These are phyloP conservation scores for Sclerotinia minor DNA, from an alignment of 2,329 filamentous ascomycete species.

Conservation along the genomic window DNA sequence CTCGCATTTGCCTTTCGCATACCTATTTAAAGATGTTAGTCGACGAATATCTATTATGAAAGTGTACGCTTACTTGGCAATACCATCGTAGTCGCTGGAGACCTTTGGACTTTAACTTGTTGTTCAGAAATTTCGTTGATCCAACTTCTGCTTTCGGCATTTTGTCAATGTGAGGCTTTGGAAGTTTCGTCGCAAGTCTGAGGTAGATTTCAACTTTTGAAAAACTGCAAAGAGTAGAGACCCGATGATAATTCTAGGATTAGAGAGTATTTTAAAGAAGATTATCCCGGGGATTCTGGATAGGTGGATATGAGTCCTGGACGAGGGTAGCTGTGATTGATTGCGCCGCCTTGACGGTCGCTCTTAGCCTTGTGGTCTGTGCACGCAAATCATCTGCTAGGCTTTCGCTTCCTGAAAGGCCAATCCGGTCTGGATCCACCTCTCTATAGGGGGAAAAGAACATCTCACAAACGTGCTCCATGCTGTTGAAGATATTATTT, in stretches of 20 bases:
- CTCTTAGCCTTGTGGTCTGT: conserved; percentile 5
- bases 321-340: neutral
- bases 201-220: neutral
- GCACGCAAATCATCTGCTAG: neutral
- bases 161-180: conserved; percentile 42
- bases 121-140: conserved; percentile 84
- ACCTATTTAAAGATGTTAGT: conserved; percentile 50
- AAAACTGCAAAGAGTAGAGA: neutral
- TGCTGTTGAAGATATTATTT: no score
- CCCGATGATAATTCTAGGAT: neutral
- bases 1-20: conserved; percentile 74
- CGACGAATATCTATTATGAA: neutral
- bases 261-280: neutral
- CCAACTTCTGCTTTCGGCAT: conserved; percentile 95
- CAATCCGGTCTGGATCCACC: neutral
- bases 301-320: neutral
- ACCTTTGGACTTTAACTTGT: conserved; percentile 83
- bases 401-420: neutral
- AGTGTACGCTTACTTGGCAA: conserved; percentile 58
- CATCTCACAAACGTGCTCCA: no score
- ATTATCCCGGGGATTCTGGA: no score
- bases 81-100: conserved; percentile 86
- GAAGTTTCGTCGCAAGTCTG: neutral
- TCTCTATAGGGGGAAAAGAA: neutral
- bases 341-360: conserved; percentile 10